A percentile compares a stretch with the other conserved stretches of the same genome.
phyloP scores from a whole-genome alignment of 768 basidiomycete genomes.

The Paxillus ammoniavirescens region DNA sequence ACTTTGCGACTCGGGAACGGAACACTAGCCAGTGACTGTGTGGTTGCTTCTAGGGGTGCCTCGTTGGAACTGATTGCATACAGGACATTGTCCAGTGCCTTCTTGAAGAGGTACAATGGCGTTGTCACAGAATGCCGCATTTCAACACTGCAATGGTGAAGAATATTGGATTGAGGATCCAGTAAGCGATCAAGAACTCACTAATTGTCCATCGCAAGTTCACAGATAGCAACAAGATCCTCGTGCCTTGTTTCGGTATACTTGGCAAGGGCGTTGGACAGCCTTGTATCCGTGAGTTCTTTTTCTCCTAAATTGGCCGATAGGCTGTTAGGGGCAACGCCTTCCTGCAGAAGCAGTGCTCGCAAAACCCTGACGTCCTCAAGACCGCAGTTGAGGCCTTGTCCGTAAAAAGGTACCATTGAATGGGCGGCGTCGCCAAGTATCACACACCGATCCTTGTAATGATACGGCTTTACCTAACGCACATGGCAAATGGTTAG shows the following conservation, averaged over 20 bases:
- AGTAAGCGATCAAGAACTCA: conserved; percentile 47
- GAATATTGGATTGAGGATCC: conserved; percentile 16
- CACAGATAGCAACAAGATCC: conserved; percentile 87
- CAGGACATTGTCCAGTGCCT: conserved; percentile 74
- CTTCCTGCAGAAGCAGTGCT: conserved; percentile 67
- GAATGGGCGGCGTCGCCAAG: conserved; percentile 95
- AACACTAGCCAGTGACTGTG: conserved; percentile 43
- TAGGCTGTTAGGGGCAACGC: conserved; percentile 49
- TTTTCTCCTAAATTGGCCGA: conserved; percentile 28
- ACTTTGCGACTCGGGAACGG: conserved; percentile 62
- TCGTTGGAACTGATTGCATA: conserved; percentile 57
- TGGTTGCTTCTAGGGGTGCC: conserved; percentile 46
- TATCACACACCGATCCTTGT: conserved; percentile 82
- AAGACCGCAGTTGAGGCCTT: conserved; percentile 96
- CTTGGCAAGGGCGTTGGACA: conserved; percentile 65
- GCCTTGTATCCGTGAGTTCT: conserved; percentile 47
- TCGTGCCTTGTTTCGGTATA: conserved; percentile 84
- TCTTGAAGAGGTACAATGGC: conserved; percentile 72
- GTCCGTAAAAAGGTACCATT: conserved; percentile 98
- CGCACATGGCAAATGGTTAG: conserved; percentile 12
- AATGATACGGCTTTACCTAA: conserved; percentile 87
- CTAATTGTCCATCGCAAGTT: conserved; percentile 97
- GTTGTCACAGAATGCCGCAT: conserved; percentile 94
- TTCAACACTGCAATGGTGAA: conserved; percentile 62
- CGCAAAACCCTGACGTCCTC: conserved; percentile 94